Evolutionary conservation across 2,329 filamentous ascomycete species (phyloP).

Genomic region (Pseudogymnoascus sp.): DNA sequence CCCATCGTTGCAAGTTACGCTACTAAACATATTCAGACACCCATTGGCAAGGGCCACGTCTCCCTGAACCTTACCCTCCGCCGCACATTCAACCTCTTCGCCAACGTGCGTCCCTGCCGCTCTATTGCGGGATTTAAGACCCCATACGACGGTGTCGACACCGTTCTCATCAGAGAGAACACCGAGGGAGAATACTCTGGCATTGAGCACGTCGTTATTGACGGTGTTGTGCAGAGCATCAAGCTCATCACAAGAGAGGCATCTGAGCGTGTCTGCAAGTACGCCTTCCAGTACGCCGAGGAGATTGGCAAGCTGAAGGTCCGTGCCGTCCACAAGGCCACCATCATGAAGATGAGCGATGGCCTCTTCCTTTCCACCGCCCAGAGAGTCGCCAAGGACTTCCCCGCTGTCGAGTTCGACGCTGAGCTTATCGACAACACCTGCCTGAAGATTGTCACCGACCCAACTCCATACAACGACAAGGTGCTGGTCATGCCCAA

Average conservation of each 20-base stretch:
- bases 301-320: conserved; percentile 94
- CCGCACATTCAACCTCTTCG: conserved; percentile 99
- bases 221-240: conserved; percentile 97
- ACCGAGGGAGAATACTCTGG: conserved; percentile 99
- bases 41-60: conserved; percentile 97
- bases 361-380: conserved; percentile 93
- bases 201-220: conserved; percentile 96
- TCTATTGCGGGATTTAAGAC: conserved; percentile 98
- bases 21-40: conserved; percentile 52
- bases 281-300: conserved; percentile 96
- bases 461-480: conserved; percentile 95
- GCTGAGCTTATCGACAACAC: conserved; percentile 98
- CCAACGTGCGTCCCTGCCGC: conserved; percentile 96
- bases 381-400: conserved; percentile 84
- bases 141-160: conserved; percentile 94
- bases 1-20: conserved; percentile 15
- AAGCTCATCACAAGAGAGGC: conserved; percentile 98
- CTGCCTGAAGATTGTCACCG: conserved; percentile 97
- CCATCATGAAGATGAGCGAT: conserved; percentile 99
- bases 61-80: conserved; percentile 98
- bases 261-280: conserved; percentile 90
- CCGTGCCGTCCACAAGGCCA: conserved; percentile 97
- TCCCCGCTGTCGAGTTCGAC: conserved; percentile 92
- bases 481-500: conserved; percentile 98
- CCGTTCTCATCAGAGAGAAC: conserved; percentile 97